A percentile compares a stretch with the other conserved stretches of the same genome.
These are phyloP conservation scores for Amanita molliuscula DNA, from an alignment of 768 basidiomycete genomes.

Conservation along the genomic window DNA sequence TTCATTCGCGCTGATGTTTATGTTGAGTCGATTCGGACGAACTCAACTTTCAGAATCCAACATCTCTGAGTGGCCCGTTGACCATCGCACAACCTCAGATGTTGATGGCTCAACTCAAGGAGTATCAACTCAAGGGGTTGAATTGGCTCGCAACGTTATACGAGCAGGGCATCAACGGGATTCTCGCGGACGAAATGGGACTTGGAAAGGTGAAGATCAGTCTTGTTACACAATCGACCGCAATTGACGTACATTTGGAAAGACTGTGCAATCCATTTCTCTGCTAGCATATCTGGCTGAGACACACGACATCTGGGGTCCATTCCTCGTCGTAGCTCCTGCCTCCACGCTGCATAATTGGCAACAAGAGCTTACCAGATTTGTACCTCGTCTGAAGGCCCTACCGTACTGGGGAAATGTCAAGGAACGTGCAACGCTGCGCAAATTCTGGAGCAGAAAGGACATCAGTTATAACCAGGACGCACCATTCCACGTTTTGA, in stretches of 20 bases:
- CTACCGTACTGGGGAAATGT: conserved; percentile 98
- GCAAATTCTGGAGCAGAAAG: conserved; percentile 98
- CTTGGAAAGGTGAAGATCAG: conserved; percentile 62
- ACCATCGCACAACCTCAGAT: conserved; percentile 90
- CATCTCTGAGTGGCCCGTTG: conserved; percentile 73
- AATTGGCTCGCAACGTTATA: conserved; percentile 98
- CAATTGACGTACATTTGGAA: not conserved
- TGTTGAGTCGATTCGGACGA: conserved; percentile 85
- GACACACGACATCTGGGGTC: conserved; percentile 97
- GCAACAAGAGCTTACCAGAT: conserved; percentile 97
- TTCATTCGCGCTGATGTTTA: not conserved
- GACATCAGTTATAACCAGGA: conserved; percentile 92
- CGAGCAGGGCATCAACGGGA: conserved; percentile 99
- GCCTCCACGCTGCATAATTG: conserved; percentile 97
- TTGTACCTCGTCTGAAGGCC: conserved; percentile 89
- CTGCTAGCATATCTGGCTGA: conserved; percentile 93
- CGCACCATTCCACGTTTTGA: conserved; percentile 92
- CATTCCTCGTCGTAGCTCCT: conserved; percentile 96
- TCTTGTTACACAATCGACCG: conserved; percentile 2
- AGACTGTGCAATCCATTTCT: conserved; percentile 98
- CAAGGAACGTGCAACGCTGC: conserved; percentile 87
- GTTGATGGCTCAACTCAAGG: conserved; percentile 94
- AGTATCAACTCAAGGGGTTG: conserved; percentile 95
- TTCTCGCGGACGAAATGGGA: conserved; percentile 99
- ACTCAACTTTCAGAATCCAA: conserved; percentile 98